Evolutionary conservation across 2,329 filamentous ascomycete genomes (phyloP).

Genomic region (Ampelomyces quisqualis): DNA sequence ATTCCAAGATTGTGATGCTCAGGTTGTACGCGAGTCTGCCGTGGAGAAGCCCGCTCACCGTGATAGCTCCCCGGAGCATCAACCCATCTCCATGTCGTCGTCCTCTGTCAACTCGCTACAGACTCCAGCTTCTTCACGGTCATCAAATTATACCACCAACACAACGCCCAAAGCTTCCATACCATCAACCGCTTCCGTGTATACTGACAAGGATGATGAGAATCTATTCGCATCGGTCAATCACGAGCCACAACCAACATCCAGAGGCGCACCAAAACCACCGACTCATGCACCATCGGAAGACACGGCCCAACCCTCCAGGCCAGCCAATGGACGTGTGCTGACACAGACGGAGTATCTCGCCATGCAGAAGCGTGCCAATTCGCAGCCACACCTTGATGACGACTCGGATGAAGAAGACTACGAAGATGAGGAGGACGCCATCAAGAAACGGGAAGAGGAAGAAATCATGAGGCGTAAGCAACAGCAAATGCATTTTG

Average conservation of each 20-base stretch:
- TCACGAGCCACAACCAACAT: constrained; percentile 9
- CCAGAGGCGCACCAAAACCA: constrained; percentile 6
- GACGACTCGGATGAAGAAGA: constrained; percentile 39
- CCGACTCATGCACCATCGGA: constrained; percentile 13
- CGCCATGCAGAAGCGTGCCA: constrained; percentile 31
- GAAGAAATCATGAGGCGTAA: constrained; percentile 36
- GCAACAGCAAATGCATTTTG: constrained; percentile 39
- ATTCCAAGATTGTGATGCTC: constrained; percentile 33
- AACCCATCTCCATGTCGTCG: constrained; percentile 29
- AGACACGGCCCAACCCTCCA: constrained; percentile 13
- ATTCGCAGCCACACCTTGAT: constrained; percentile 25
- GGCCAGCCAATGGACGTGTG: constrained; percentile 23
- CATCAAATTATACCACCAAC: constrained; percentile 32
- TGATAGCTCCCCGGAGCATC: constrained; percentile 26
- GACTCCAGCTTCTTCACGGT: constrained; percentile 37
- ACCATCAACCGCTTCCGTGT: constrained; percentile 17
- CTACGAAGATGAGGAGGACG: constrained; percentile 44
- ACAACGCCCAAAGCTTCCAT: constrained; percentile 34
- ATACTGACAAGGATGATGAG: constrained; percentile 31
- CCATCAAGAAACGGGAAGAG: constrained; percentile 35
- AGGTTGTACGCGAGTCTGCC: constrained; percentile 31
- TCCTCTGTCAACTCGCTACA: constrained; percentile 37
- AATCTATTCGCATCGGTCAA: constrained; percentile 32
- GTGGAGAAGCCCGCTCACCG: constrained; percentile 23
- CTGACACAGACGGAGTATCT: constrained; percentile 40